Percentiles rank a stretch among this genome's conserved stretches.
These are phyloP conservation scores for Zelopaecilomyces penicillatus DNA, from an alignment of 2,329 filamentous ascomycete genomes.

Conservation along the genomic window DNA sequence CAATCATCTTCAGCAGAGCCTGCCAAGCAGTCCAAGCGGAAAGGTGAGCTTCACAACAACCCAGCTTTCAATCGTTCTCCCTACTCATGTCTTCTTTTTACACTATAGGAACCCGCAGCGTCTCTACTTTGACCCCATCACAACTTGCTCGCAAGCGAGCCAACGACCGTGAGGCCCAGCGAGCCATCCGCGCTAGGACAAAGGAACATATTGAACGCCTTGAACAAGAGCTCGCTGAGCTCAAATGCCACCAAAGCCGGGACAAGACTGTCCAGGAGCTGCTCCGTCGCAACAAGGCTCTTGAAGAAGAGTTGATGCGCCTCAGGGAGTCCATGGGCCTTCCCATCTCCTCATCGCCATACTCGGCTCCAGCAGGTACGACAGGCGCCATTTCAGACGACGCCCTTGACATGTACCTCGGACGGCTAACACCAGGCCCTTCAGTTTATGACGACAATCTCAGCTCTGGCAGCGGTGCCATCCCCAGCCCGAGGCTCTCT, in stretches of 20 bases:
- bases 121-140: constrained; percentile 78
- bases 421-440: constrained; percentile 14
- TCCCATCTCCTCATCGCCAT: constrained; percentile 31
- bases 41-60: constrained; percentile 27
- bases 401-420: constrained; percentile 6
- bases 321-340: constrained; percentile 38
- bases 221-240: constrained; percentile 65
- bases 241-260: constrained; percentile 43
- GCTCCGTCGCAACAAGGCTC: constrained; percentile 41
- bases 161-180: constrained; percentile 85
- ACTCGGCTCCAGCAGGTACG: constrained; percentile 32
- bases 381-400: constrained; percentile 10
- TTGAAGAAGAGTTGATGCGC: constrained; percentile 44
- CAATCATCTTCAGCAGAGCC: constrained; percentile 36
- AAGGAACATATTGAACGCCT: constrained; percentile 77
- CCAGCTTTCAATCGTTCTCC: neutral
- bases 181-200: constrained; percentile 77
- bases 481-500: constrained; percentile 37
- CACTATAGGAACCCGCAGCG: constrained; percentile 55
- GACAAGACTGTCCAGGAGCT: constrained; percentile 45
- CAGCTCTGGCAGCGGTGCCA: constrained; percentile 28
- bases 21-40: constrained; percentile 35
- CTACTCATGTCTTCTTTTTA: too few relatives aligned
- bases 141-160: constrained; percentile 85
- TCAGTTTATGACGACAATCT: constrained; percentile 35